Evolutionary conservation across 2,329 filamentous ascomycete genomes (phyloP).

Genomic region (Westerdykella ornata): DNA sequence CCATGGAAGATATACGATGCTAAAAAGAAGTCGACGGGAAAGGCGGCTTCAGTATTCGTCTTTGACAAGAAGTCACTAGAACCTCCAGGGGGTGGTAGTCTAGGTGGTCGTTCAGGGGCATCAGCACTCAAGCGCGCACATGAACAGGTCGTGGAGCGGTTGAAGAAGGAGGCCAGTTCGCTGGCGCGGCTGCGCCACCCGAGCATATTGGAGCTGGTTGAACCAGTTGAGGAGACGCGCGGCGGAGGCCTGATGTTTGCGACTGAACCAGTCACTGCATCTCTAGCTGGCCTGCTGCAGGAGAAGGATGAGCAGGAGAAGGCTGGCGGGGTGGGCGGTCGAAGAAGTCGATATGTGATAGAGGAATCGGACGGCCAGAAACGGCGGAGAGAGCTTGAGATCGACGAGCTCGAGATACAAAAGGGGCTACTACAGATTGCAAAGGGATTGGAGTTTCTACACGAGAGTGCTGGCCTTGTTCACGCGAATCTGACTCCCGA

Average conservation of each 20-base stretch:
- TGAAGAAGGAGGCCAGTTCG: slow-evolving; percentile 87
- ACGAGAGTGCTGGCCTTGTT: slow-evolving; percentile 88
- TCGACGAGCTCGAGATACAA: slow-evolving; percentile 95
- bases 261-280: slow-evolving; percentile 84
- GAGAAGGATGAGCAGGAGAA: slow-evolving; percentile 87
- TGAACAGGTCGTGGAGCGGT: slow-evolving; percentile 82
- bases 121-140: slow-evolving; percentile 70
- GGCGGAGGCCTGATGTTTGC: slow-evolving; percentile 91
- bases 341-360: slow-evolving; percentile 71
- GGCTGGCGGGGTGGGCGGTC: slow-evolving; percentile 58
- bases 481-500: slow-evolving; percentile 94
- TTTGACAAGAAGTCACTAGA: slow-evolving; percentile 88
- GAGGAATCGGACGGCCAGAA: slow-evolving; percentile 70
- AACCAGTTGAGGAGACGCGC: slow-evolving; percentile 91
- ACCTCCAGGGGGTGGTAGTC: slow-evolving; percentile 51
- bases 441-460: slow-evolving; percentile 89
- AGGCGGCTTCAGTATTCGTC: slow-evolving; percentile 83
- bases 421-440: slow-evolving; percentile 90
- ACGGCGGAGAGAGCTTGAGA: slow-evolving; percentile 70
- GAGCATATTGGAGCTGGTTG: slow-evolving; percentile 82
- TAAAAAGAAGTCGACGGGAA: slow-evolving; percentile 92
- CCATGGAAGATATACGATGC: slow-evolving; percentile 98
- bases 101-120: slow-evolving; percentile 54
- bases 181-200: slow-evolving; percentile 85
- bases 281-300: slow-evolving; percentile 70